Conservation (phyloP, 208 protist genomes). For the Wallacemonas sp. region DNA sequence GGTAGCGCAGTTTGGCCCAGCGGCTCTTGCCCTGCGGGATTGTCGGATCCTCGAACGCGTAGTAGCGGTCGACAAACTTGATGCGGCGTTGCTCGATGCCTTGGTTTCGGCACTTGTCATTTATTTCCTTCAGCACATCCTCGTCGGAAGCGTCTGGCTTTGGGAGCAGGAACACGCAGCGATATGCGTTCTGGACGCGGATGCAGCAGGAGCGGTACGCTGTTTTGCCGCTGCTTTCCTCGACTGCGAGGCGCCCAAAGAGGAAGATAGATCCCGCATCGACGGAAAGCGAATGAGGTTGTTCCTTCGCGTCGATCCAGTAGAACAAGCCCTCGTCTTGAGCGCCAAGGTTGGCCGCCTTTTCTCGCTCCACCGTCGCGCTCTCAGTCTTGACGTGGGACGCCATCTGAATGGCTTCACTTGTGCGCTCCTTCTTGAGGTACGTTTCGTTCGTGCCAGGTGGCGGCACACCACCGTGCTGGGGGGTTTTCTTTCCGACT, state of each 20-base stretch:
- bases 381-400: neutral
- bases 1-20: slow-evolving; percentile 92
- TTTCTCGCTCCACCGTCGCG: neutral
- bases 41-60: slow-evolving; percentile 88
- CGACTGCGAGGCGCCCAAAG: slow-evolving; percentile 82
- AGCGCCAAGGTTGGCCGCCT: neutral
- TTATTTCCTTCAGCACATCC: slow-evolving; percentile 87
- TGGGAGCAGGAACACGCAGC: slow-evolving; percentile 79
- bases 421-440: slow-evolving; percentile 7
- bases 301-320: slow-evolving; percentile 91
- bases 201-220: slow-evolving; percentile 80
- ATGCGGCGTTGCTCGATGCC: slow-evolving; percentile 77
- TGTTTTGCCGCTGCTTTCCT: slow-evolving; percentile 32
- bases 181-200: slow-evolving; percentile 78
- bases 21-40: slow-evolving; percentile 77
- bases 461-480: neutral
- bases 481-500: neutral
- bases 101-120: slow-evolving; percentile 59
- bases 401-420: slow-evolving; percentile 8
- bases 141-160: slow-evolving; percentile 48
- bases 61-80: slow-evolving; percentile 92
- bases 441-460: slow-evolving; percentile 11
- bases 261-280: slow-evolving; percentile 88
- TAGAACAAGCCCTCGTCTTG: slow-evolving; percentile 48
- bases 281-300: slow-evolving; percentile 60